These are phyloP conservation scores for Wallacemonas sp. DNA, from an alignment of 208 protist genomes.

Conservation along the genomic window DNA sequence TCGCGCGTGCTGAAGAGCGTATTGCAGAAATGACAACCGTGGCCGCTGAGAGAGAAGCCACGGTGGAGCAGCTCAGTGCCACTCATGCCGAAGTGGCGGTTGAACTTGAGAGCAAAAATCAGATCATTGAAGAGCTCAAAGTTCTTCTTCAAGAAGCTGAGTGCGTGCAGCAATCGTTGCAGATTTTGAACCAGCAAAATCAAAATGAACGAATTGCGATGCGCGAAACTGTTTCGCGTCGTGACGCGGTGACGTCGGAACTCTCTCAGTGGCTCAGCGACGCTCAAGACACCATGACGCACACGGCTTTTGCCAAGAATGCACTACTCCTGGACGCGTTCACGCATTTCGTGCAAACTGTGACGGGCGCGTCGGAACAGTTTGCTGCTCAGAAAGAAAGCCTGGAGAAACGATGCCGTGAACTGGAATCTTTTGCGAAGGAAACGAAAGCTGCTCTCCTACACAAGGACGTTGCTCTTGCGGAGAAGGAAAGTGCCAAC, in stretches of 20 bases:
- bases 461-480: conserved; percentile 22
- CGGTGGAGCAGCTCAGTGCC: not conserved
- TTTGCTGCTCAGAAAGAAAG: conserved; percentile 14
- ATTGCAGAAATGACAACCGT: not conserved
- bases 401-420: conserved; percentile 19
- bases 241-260: not conserved
- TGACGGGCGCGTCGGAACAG: not conserved
- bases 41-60: not conserved
- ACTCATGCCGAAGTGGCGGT: not conserved
- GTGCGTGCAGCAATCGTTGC: not conserved
- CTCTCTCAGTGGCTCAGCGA: not conserved
- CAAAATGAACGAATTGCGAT: not conserved
- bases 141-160: conserved; percentile 9
- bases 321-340: not conserved
- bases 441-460: conserved; percentile 28
- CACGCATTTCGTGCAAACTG: not conserved
- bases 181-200: not conserved
- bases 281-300: not conserved
- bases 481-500: conserved; percentile 25
- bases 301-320: not conserved
- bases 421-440: conserved; percentile 32
- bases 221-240: not conserved
- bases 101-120: not conserved
- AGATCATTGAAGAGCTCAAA: conserved; percentile 5
- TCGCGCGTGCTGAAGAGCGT: not conserved